Conservation (phyloP, 345 rosid species). For the Eucalyptus rudis region DNA sequence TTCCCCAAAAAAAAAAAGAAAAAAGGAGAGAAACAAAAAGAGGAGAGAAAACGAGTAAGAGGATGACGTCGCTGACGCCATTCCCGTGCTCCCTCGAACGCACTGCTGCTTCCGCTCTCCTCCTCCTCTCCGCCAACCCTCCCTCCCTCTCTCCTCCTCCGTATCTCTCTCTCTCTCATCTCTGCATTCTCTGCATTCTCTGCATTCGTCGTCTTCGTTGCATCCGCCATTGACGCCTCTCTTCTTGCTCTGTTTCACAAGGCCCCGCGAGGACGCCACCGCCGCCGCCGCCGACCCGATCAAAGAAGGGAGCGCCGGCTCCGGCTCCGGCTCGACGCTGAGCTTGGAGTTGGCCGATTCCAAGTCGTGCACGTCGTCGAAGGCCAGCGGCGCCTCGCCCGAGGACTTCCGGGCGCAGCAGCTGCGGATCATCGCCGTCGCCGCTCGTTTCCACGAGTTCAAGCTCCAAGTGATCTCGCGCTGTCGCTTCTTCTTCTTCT, state of each 20-base stretch:
- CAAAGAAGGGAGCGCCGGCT: background rate
- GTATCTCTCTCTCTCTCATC: background rate
- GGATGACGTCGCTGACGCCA: background rate
- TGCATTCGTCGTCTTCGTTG: background rate
- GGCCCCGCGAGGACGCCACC: conserved; percentile 1
- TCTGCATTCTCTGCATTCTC: background rate
- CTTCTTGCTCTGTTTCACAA: background rate
- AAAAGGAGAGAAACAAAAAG: background rate
- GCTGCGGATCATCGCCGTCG: conserved; percentile 13
- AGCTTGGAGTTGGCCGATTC: conserved; percentile 20
- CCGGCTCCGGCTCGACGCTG: conserved; percentile 19
- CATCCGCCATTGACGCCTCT: background rate
- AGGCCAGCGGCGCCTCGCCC: conserved; percentile 26
- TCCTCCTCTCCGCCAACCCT: conserved; percentile 45
- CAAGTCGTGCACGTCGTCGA: conserved; percentile 23
- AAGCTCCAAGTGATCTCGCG: conserved; percentile 40
- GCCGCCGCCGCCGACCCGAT: background rate
- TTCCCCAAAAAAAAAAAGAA: background rate
- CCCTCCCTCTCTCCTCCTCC: conserved; percentile 7
- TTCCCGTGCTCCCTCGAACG: conserved; percentile 62
- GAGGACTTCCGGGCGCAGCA: conserved; percentile 6
- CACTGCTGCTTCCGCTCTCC: conserved; percentile 69
- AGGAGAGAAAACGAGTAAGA: background rate
- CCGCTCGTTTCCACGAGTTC: conserved; percentile 17
- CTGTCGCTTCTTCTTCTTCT: background rate